Evolutionary conservation across 768 basidiomycete species (phyloP).

Genomic region (Auricularia sp.): DNA sequence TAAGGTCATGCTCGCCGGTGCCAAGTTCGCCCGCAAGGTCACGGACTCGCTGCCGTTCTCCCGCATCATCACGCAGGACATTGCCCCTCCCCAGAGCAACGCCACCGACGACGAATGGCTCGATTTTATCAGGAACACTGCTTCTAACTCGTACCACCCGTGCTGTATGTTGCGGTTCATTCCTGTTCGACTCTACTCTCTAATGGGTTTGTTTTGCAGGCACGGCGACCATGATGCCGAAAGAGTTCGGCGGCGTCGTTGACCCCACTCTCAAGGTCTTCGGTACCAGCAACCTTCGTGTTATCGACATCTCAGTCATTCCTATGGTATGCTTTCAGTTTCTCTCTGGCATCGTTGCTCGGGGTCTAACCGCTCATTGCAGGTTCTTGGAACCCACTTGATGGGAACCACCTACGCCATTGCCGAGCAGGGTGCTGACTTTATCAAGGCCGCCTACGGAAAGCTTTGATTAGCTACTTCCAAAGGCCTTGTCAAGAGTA

Average conservation of each 20-base stretch:
- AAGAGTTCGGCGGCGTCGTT: constrained; percentile 10
- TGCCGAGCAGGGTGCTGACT: not conserved
- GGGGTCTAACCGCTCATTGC: not conserved
- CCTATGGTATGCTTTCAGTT: not conserved
- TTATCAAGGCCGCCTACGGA: not conserved
- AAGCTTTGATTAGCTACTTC: too few relatives aligned
- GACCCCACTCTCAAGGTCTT: constrained; percentile 11
- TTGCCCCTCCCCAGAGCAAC: not conserved
- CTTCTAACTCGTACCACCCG: not conserved
- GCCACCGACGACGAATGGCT: not conserved
- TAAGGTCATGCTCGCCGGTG: constrained; percentile 12
- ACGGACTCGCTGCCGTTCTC: not conserved
- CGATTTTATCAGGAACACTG: not conserved
- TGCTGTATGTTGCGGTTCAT: not conserved
- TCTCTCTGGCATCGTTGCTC: not conserved
- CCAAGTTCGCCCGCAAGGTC: not conserved
- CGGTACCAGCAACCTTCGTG: constrained; percentile 11
- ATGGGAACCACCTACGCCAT: not conserved
- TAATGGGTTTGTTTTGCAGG: not conserved
- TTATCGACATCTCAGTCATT: constrained; percentile 1
- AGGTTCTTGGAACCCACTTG: not conserved
- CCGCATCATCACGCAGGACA: not conserved
- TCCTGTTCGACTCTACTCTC: not conserved
- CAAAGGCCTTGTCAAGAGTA: too few relatives aligned
- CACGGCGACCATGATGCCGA: constrained; percentile 7